Evolutionary conservation across 192 early-diverging fungal species (phyloP).

Genomic region (Backusella tuberculispora): DNA sequence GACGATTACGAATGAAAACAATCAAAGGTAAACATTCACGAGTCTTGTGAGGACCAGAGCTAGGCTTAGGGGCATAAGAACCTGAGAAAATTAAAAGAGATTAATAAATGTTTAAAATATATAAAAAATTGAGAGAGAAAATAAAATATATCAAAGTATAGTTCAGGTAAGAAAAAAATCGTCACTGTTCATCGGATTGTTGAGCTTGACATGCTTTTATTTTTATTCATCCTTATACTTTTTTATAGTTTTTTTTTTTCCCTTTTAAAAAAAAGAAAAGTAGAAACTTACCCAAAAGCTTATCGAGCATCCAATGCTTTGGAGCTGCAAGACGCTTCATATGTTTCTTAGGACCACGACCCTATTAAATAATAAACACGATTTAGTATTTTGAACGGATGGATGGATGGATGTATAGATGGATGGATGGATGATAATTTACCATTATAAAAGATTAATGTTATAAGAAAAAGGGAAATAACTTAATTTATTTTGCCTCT

Average conservation of each 20-base stretch:
- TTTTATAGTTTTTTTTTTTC: not conserved
- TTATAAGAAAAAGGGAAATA: slow-evolving; percentile 1
- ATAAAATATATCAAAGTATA: not conserved
- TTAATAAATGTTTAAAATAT: not conserved
- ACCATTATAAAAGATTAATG: slow-evolving; percentile 11
- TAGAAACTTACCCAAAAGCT: slow-evolving; percentile 81
- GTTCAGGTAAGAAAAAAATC: slow-evolving; percentile 18
- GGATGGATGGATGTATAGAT: slow-evolving; percentile 19
- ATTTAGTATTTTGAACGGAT: not conserved
- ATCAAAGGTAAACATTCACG: slow-evolving; percentile 98
- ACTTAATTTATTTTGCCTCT: not conserved
- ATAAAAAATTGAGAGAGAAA: not conserved
- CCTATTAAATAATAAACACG: slow-evolving; percentile 6
- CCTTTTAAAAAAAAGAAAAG: not conserved
- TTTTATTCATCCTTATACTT: not conserved
- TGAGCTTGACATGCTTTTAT: slow-evolving; percentile 34
- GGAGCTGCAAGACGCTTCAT: slow-evolving; percentile 99
- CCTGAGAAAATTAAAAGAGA: slow-evolving; percentile 18
- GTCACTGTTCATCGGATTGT: slow-evolving; percentile 33
- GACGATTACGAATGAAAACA: slow-evolving; percentile 98
- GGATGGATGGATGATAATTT: not conserved
- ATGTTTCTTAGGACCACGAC: slow-evolving; percentile 96
- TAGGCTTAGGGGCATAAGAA: slow-evolving; percentile 45
- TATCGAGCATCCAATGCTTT: slow-evolving; percentile 99
- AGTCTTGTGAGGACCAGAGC: slow-evolving; percentile 82